These are phyloP conservation scores for Hyphopichia pseudoburtonii DNA, from an alignment of 1,139 yeast genomes.

Conservation along the genomic window DNA sequence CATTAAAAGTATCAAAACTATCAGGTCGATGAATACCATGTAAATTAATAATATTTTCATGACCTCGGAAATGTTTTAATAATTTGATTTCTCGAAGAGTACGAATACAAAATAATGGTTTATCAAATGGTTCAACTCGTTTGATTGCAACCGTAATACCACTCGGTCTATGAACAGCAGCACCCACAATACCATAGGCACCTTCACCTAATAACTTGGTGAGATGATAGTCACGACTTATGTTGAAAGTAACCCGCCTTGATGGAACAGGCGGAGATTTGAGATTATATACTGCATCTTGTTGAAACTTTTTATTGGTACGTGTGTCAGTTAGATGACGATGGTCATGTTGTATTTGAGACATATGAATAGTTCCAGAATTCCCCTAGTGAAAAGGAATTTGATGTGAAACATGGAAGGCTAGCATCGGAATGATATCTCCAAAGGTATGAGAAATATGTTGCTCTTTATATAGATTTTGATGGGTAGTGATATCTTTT, in stretches of 20 bases:
- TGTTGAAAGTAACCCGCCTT: constrained; percentile 27
- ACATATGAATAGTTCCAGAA: too few relatives aligned
- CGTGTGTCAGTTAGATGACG: too few relatives aligned
- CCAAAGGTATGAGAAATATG: too few relatives aligned
- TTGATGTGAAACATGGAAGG: too few relatives aligned
- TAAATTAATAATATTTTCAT: constrained; percentile 42
- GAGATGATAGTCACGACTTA: constrained; percentile 38
- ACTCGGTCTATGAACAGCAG: constrained; percentile 40
- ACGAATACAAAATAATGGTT: constrained; percentile 36
- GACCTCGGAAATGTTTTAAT: constrained; percentile 33
- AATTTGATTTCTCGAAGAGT: constrained; percentile 44
- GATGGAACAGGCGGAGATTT: too few relatives aligned
- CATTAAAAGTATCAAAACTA: constrained; percentile 46
- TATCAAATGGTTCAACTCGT: constrained; percentile 41
- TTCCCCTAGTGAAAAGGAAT: too few relatives aligned
- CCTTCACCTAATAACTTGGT: constrained; percentile 46
- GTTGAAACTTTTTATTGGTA: too few relatives aligned
- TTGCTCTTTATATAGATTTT: too few relatives aligned
- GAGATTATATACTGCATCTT: too few relatives aligned
- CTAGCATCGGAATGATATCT: too few relatives aligned
- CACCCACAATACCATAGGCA: constrained; percentile 46
- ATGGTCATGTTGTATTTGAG: too few relatives aligned
- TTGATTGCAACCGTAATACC: constrained; percentile 43
- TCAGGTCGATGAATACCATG: constrained; percentile 40
- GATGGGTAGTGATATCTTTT: too few relatives aligned